A percentile compares a stretch with the other conserved stretches of the same genome.
These are phyloP conservation scores for Clavispora santaluciae DNA, from an alignment of 805 yeast genomes.

Conservation along the genomic window DNA sequence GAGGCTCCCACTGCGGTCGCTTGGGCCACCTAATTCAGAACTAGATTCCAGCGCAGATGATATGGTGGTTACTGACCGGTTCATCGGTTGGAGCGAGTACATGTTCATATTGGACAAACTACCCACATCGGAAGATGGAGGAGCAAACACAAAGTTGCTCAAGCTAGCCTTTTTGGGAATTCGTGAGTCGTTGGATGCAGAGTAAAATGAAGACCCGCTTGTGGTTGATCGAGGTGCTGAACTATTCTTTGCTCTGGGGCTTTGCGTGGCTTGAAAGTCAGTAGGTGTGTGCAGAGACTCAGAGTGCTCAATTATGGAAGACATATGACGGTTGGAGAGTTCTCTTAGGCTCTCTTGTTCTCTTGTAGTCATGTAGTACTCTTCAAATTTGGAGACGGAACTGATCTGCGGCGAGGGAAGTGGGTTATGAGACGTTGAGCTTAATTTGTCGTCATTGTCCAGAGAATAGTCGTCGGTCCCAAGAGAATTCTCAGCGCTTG, in stretches of 20 bases:
- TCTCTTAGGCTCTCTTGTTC: not conserved
- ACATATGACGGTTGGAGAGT: not conserved
- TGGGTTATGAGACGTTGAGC: not conserved
- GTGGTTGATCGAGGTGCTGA: not conserved
- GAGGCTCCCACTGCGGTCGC: not conserved
- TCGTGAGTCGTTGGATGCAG: not conserved
- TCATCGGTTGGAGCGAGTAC: constrained; percentile 27
- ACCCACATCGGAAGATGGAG: not conserved
- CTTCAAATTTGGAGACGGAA: constrained; percentile 2
- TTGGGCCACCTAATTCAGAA: not conserved
- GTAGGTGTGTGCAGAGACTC: not conserved
- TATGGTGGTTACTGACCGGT: constrained; percentile 28
- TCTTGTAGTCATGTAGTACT: not conserved
- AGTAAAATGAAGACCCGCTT: not conserved
- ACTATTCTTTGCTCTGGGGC: not conserved
- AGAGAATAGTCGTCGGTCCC: constrained; percentile 11
- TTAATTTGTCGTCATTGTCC: constrained; percentile 19
- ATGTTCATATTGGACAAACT: constrained; percentile 10
- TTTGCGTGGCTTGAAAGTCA: no score
- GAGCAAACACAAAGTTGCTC: not conserved
- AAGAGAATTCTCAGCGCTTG: no score
- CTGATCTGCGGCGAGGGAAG: constrained; percentile 36
- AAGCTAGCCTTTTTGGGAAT: constrained; percentile 6
- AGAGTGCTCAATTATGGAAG: not conserved
- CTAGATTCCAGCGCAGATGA: constrained; percentile 11